Conservation (phyloP, 129 eudicot genomes). For the Lactuca sativa region DNA sequence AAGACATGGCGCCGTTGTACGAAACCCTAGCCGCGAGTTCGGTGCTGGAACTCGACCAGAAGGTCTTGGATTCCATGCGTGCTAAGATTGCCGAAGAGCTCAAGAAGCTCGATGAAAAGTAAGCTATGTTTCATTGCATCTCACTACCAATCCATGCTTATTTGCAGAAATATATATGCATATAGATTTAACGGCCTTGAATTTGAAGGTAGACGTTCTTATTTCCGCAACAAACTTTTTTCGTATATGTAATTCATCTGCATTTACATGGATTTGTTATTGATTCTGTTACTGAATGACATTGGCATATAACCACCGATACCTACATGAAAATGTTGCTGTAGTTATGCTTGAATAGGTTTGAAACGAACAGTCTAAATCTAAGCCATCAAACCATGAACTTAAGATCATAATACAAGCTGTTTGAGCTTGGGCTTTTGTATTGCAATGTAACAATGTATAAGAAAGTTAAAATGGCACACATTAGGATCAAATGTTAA, state of each 20-base stretch:
- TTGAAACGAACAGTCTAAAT: conserved; percentile 8
- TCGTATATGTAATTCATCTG: neutral
- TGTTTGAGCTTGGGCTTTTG: too few species aligned
- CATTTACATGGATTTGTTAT: neutral
- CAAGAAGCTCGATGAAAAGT: conserved; percentile 87
- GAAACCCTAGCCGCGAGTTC: conserved; percentile 62
- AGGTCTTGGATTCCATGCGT: conserved; percentile 70
- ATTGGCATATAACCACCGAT: neutral
- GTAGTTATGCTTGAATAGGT: conserved; percentile 8
- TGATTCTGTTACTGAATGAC: neutral
- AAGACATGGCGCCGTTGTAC: conserved; percentile 87
- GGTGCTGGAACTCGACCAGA: conserved; percentile 73
- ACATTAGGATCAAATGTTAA: neutral
- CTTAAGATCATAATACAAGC: neutral
- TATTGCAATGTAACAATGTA: neutral
- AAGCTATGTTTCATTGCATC: conserved; percentile 22
- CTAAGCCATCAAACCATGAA: neutral
- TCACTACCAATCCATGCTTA: neutral
- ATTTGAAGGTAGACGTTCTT: conserved; percentile 1
- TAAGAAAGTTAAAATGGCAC: neutral
- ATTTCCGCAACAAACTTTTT: neutral
- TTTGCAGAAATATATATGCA: neutral
- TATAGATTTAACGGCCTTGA: too few species aligned
- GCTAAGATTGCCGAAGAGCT: conserved; percentile 62
- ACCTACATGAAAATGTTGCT: neutral